These are phyloP conservation scores for Chloroidium sp. DNA, from an alignment of 163 green algal genomes.

Conservation along the genomic window DNA sequence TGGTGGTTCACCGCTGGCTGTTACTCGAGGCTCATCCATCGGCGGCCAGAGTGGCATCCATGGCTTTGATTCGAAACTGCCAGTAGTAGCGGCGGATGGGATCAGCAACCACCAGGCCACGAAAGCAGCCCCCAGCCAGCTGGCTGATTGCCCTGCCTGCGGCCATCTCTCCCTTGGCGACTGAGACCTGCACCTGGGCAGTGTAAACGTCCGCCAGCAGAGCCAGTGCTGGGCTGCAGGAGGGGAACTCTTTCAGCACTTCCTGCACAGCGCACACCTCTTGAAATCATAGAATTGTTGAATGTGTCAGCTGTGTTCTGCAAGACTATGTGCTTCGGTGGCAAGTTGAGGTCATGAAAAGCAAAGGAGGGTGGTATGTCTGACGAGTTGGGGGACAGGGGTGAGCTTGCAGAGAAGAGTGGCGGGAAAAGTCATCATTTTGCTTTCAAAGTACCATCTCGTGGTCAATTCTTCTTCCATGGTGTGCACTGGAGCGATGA, in stretches of 20 bases:
- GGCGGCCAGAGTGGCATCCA: too few relatives aligned
- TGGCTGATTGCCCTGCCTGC: not conserved
- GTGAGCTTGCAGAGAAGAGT: not conserved
- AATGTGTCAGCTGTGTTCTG: too few relatives aligned
- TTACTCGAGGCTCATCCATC: too few relatives aligned
- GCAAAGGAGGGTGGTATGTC: not conserved
- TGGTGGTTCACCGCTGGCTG: too few relatives aligned
- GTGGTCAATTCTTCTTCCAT: not conserved
- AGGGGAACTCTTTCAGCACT: conserved; percentile 1
- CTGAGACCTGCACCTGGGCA: not conserved
- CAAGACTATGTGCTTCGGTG: too few relatives aligned
- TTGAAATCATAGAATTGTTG: not conserved
- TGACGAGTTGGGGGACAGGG: not conserved
- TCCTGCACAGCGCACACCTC: not conserved
- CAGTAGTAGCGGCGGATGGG: not conserved
- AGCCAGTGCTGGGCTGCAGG: conserved; percentile 14
- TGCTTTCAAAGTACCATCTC: not conserved
- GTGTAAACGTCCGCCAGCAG: conserved; percentile 22
- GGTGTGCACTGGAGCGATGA: not conserved
- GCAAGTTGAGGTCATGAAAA: not conserved
- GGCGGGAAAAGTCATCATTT: not conserved
- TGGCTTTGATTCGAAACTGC: not conserved
- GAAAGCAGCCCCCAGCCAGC: not conserved
- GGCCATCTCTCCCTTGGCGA: not conserved
- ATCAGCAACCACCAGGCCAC: not conserved